Percentiles rank a stretch among this genome's conserved stretches.
These are phyloP conservation scores for Globisporangium parvum DNA, from an alignment of 352 stramenopile genomes.

Conservation along the genomic window DNA sequence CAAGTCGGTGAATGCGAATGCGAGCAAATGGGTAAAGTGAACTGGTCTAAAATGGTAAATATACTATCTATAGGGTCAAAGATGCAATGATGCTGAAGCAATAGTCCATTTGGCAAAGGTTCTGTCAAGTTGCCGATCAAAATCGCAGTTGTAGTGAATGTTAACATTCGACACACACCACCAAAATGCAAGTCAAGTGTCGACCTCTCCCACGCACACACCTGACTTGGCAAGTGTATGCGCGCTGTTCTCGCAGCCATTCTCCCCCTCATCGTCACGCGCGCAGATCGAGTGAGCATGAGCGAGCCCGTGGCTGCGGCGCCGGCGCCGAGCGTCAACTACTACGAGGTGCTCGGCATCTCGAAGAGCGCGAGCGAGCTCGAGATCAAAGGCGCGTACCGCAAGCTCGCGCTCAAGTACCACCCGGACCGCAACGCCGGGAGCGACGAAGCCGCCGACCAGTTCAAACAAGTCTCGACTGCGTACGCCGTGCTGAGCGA, in stretches of 20 bases:
- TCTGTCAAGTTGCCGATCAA: too few species aligned
- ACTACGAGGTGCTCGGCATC: slow-evolving; percentile 87
- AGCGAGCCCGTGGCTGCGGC: slow-evolving; percentile 43
- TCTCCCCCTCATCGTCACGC: too few species aligned
- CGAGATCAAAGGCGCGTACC: slow-evolving; percentile 88
- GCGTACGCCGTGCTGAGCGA: slow-evolving; percentile 85
- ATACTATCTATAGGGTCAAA: too few species aligned
- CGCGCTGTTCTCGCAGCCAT: background rate
- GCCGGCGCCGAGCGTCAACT: slow-evolving; percentile 60
- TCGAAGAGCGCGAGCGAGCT: slow-evolving; percentile 82
- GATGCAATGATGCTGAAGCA: too few species aligned
- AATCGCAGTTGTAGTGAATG: too few species aligned
- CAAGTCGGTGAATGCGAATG: background rate
- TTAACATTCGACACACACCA: too few species aligned
- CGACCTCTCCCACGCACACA: too few species aligned
- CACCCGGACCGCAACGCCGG: slow-evolving; percentile 86
- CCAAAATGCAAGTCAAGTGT: too few species aligned
- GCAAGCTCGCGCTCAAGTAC: slow-evolving; percentile 87
- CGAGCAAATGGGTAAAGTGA: too few species aligned
- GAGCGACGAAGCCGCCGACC: slow-evolving; percentile 65
- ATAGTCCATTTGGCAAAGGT: too few species aligned
- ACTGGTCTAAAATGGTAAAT: too few species aligned
- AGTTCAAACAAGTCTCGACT: slow-evolving; percentile 82
- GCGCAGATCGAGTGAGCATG: slow-evolving; percentile 20
- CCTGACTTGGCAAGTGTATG: too few species aligned